Base-by-base conservation (phyloP, 2,329 filamentous ascomycete species). In the Colletotrichum gigasporum region DNA sequence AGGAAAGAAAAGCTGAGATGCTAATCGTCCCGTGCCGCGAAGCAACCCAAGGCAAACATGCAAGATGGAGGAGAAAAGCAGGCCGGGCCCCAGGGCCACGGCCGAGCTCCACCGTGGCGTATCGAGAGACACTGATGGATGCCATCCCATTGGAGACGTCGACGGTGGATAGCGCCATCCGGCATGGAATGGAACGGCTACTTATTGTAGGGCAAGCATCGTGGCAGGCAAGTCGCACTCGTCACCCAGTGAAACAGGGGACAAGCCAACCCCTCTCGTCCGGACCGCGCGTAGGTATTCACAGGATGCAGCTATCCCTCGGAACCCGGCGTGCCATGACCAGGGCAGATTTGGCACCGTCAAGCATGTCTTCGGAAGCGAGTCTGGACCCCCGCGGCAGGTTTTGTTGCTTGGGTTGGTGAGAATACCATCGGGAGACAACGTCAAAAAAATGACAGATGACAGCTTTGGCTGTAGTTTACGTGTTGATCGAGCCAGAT, bases 181-280 rank as follows among this genome's bases (percentile, higher is more conserved):
- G 42, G 20, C 18, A 18, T 28, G 34, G 34, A 20, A 18, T 18
- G 14, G 35, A 30, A 34, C 30, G 41, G 20, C 20, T 28, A 39
- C 22, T 47, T 32, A 44, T 50, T 26, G 34, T 42, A 37, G 35
- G 39, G n/a, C 35, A 54, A 50, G 37, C 30, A 24, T 64, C 26
- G 58, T 34, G 47, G 35, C 20, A 54, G 32, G 30, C 42, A 48
- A 44, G 35, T 18, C 11, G 41, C 41, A 55, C 34, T 50, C 42
- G 50, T 44, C 28, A 55, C 30, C 35, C 30, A 37, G 56, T 65
- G 48, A 26, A 62, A 65, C 62, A 48, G 22, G 48, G 57, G 50
- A 61, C 56, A 54, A 57, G 55, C 34, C 20, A 8, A 18, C 24
- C 44, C 47, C 47, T 58, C 47, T 52, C 48, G 34, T 12, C 32